Conservation (phyloP, 2,329 filamentous ascomycete genomes). For the Ceratocystis lukuohia region DNA sequence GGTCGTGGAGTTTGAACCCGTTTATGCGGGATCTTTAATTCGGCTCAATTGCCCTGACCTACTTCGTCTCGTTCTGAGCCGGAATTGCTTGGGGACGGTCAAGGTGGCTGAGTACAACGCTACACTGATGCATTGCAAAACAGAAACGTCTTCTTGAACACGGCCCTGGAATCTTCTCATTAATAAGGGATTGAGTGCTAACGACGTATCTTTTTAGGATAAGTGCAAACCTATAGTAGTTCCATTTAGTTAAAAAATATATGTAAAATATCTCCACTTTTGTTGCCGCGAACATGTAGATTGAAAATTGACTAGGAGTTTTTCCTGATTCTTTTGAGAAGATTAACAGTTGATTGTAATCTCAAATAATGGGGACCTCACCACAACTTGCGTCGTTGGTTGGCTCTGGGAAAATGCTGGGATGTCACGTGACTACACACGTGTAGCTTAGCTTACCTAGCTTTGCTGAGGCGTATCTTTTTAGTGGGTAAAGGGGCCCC, state of each 20-base stretch:
- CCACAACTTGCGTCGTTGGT: not conserved
- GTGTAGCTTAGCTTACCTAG: conserved; percentile 5
- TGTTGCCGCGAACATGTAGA: not conserved
- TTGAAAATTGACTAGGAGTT: not conserved
- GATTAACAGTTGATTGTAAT: not conserved
- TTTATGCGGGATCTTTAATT: conserved; percentile 34
- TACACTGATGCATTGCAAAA: conserved; percentile 39
- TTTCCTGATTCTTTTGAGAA: not conserved
- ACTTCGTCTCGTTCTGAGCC: conserved; percentile 29
- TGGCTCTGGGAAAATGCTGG: not conserved
- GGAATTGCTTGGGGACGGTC: conserved; percentile 38
- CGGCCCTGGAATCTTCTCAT: too few relatives aligned
- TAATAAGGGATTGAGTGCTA: too few relatives aligned
- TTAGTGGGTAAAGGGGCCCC: conserved; percentile 19
- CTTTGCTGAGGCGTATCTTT: conserved; percentile 8
- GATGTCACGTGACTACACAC: conserved; percentile 2
- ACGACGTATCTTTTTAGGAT: too few relatives aligned
- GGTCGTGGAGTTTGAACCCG: conserved; percentile 57
- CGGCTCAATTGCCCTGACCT: conserved; percentile 41
- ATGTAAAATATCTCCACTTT: too few relatives aligned
- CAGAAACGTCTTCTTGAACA: not conserved
- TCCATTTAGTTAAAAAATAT: too few relatives aligned
- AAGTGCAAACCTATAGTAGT: too few relatives aligned
- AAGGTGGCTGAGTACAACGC: conserved; percentile 55
- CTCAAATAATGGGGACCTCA: not conserved